Base-by-base conservation (phyloP, 495 filamentous ascomycete genomes). In the Pseudomonodictys pantanalensis region DNA sequence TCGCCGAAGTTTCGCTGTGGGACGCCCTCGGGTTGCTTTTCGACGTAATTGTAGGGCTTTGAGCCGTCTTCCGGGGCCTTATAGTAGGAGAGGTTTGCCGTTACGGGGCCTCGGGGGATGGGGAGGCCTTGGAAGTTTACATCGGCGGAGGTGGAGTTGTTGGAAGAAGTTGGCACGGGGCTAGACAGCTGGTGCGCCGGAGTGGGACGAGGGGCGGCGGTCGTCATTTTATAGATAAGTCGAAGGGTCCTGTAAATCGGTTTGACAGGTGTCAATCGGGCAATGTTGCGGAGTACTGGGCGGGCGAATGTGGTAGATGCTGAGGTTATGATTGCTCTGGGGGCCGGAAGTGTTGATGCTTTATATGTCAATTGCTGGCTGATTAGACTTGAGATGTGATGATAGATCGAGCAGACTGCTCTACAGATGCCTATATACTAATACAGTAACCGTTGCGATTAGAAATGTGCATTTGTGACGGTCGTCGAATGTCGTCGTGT, bases 41-140 rank as follows among this genome's bases (percentile, higher is more conserved):
- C 83, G 70, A 92, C 86, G 71, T 85, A 86, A 75, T 90, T 83
- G 76, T 77, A 86, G 15, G 89, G 88, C 1, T 58, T 67, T 18
- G 79, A 76, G 71, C 83, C 83, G 69, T 90, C 84, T 12, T 78
- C 33, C 0, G 90, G 87, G 0, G 82, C 77, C 1, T 45, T 25
- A 72, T 85, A 90, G 82, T 90, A 95, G 75, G 83, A 82, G 2
- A 95, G 76, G 32, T 68, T 70, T 24, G 86, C 77, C 18, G 73
- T 77, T 33, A 89, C 83, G 67, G 86, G 78, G 46, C 91, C 91
- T 43, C 82, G 78, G 28, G 87, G 88, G 60, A 88, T 77, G 49
- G 46, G 56, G 44, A 61, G 24, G 25, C 58, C 60, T 58, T 72
- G 54, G 58, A 57, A 29, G 15, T 58, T 58, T 7, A 59, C 32